A percentile compares a stretch with the other conserved stretches of the same genome.
Evolutionary conservation across 345 rosid species (phyloP).

Genomic region (Carallia brachiata): DNA sequence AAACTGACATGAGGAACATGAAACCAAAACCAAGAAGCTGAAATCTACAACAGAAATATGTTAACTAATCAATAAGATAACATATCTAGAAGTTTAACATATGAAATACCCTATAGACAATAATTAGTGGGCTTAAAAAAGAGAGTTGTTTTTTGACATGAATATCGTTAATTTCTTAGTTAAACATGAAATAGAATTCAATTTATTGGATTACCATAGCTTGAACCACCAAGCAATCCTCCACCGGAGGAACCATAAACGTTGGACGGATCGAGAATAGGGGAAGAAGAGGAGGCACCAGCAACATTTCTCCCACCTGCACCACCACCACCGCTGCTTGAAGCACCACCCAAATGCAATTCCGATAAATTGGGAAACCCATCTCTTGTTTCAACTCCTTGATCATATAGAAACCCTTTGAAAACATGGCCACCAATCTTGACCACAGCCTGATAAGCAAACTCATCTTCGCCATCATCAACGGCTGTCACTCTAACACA

Average conservation of each 20-base stretch:
- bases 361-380: constrained; percentile 78
- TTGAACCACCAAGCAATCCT: constrained; percentile 62
- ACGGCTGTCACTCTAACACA: constrained; percentile 91
- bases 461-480: constrained; percentile 91
- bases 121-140: constrained; percentile 24
- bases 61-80: constrained; percentile 1
- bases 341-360: constrained; percentile 71
- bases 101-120: constrained; percentile 29
- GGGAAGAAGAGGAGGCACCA: constrained; percentile 43
- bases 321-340: constrained; percentile 25
- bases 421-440: constrained; percentile 89
- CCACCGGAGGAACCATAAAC: constrained; percentile 60
- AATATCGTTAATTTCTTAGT: not conserved
- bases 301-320: constrained; percentile 47
- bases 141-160: constrained; percentile 12
- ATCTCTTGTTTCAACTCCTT: constrained; percentile 73
- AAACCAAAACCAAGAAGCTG: constrained; percentile 17
- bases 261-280: constrained; percentile 56
- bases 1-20: constrained; percentile 6
- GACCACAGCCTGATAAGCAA: constrained; percentile 86
- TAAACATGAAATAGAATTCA: constrained; percentile 21
- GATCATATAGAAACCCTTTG: constrained; percentile 89
- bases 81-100: constrained; percentile 24
- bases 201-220: constrained; percentile 64
- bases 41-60: constrained; percentile 19